phyloP scores from a whole-genome alignment of 495 filamentous ascomycete genomes.

The Thermothielavioides terrestris region DNA sequence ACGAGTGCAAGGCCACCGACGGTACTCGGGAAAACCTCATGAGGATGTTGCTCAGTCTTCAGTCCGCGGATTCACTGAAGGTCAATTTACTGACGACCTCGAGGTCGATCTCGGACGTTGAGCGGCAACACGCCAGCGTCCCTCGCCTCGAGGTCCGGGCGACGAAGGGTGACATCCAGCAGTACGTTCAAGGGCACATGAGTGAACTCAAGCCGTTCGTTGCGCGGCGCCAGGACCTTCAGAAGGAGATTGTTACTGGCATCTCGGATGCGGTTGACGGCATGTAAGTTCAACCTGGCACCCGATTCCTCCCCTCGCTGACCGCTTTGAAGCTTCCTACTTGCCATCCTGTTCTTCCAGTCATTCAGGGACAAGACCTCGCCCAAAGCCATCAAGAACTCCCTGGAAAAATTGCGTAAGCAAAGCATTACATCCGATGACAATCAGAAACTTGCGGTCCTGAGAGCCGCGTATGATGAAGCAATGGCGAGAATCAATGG shows the following conservation, averaged over 20 bases:
- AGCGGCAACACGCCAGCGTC: not conserved
- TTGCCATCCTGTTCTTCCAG: slow-evolving; percentile 44
- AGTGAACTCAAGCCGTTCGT: slow-evolving; percentile 17
- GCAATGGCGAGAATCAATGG: slow-evolving; percentile 38
- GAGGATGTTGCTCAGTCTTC: slow-evolving; percentile 20
- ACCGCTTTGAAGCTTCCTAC: slow-evolving; percentile 19
- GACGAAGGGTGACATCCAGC: slow-evolving; percentile 24
- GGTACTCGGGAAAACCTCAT: not conserved
- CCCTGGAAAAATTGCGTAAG: slow-evolving; percentile 27
- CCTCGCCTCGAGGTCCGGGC: slow-evolving; percentile 33
- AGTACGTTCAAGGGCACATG: slow-evolving; percentile 26
- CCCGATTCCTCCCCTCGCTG: not conserved
- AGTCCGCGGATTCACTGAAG: slow-evolving; percentile 1
- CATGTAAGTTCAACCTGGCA: slow-evolving; percentile 24
- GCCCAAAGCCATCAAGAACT: slow-evolving; percentile 21
- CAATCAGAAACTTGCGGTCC: not conserved
- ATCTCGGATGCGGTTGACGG: slow-evolving; percentile 30
- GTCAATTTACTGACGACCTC: slow-evolving; percentile 37
- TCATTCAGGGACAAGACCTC: slow-evolving; percentile 32
- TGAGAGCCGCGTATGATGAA: slow-evolving; percentile 31
- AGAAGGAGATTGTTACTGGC: slow-evolving; percentile 22
- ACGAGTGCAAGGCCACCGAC: slow-evolving; percentile 30
- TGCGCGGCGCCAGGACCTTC: slow-evolving; percentile 13
- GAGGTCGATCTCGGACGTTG: slow-evolving; percentile 19
- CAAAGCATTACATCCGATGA: slow-evolving; percentile 12